phyloP scores from a whole-genome alignment of 2,329 filamentous ascomycete species.

The Phialemonium atrogriseum region DNA sequence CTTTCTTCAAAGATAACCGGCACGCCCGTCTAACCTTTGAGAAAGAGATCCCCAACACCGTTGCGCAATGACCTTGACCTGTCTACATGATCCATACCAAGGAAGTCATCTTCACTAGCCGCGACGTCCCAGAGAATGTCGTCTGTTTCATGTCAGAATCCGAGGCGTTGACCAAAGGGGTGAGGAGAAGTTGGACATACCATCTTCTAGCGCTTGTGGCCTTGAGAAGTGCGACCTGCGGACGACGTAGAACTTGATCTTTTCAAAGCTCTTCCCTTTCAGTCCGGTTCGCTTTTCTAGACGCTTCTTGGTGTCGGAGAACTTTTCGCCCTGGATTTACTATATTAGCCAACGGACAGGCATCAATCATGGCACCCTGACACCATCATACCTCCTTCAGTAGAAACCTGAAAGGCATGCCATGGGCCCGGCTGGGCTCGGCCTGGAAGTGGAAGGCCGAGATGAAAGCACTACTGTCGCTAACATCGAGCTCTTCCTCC shows the following conservation, averaged over 20 bases:
- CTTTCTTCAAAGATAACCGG: constrained; percentile 1
- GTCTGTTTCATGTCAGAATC: constrained; percentile 32
- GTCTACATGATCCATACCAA: constrained; percentile 60
- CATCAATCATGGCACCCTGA: not conserved
- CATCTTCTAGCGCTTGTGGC: constrained; percentile 77
- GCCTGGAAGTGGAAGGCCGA: constrained; percentile 89
- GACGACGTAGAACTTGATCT: constrained; percentile 90
- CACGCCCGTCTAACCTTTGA: constrained; percentile 25
- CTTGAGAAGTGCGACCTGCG: constrained; percentile 65
- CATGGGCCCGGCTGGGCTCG: constrained; percentile 75
- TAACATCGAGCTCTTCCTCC: constrained; percentile 56
- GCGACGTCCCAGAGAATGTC: constrained; percentile 48
- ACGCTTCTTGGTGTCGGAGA: constrained; percentile 90
- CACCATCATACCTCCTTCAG: constrained; percentile 71
- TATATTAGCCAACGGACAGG: constrained; percentile 7
- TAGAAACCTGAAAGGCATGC: constrained; percentile 85
- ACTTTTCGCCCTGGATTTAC: constrained; percentile 60
- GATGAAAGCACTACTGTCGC: constrained; percentile 50
- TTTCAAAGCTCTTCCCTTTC: constrained; percentile 97
- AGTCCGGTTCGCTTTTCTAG: constrained; percentile 86
- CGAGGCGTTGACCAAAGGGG: not conserved
- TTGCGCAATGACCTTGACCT: constrained; percentile 50
- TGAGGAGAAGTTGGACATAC: constrained; percentile 41
- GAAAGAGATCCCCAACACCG: constrained; percentile 55
- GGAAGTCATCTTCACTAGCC: constrained; percentile 47